Evolutionary conservation across 148 eudicot species (phyloP), one percentile per base, ranked within the genome.

Genomic region (Silene conica): DNA sequence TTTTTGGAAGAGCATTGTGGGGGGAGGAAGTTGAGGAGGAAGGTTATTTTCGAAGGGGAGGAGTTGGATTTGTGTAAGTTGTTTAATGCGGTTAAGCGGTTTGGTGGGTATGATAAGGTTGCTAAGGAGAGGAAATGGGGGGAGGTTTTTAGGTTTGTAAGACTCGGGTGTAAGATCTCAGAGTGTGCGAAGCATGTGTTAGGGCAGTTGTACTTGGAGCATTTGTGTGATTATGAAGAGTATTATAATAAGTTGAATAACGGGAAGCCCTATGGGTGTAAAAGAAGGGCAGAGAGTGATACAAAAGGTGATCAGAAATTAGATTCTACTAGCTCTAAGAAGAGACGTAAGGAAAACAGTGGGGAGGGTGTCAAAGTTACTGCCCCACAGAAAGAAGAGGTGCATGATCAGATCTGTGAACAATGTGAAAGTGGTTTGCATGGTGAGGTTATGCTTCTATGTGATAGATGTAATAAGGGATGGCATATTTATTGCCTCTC

Each of bases 391-490:
- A 84, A 87, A 73, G 85, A 79, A 61, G 85, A 86, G 83, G 84
- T 75, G 75, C 85, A 63, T 70, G 92, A 92, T 88, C 99, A 95
- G 81, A 89, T 95, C 67, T 95, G 99, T 72, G 89, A 90, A 77
- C 97, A 92, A 71, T 95, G 99, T 74, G 84, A 74, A 72, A 95
- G 98, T 82, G 98, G 99, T 72, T 84, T 95, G 85, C 99, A 95
- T 79, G 99, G 89, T 50, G 99, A 92, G 84, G 94, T 90, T 73
- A 95, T 95, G 99, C 87, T 95, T 54, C 65, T 95, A 77, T 95
- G 99, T 81, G 99, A 95, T 71, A 87, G 99, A 77, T 95, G 99
- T 85, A 89, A 95, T 78, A 95, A 86, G 77, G 99, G 99, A 50
- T 95, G 99, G 99, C 99, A 95, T 78, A 84, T 83, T 20, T 83